Base-by-base conservation (phyloP, 345 rosid genomes). In the Clarkia xantiana region DNA sequence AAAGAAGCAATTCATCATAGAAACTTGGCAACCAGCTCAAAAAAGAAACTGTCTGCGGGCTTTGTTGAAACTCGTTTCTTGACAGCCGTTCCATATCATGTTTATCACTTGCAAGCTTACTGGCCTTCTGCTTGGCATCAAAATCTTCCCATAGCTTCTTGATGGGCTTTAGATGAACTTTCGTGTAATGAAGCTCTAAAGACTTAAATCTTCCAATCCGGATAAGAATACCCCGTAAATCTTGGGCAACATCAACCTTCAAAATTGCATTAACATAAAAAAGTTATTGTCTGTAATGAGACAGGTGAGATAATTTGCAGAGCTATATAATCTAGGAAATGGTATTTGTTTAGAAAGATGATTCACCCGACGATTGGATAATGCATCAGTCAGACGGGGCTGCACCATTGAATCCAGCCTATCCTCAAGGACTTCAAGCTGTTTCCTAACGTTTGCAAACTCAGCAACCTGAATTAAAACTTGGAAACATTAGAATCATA, bases 151-250 rank as follows among this genome's bases (percentile, higher is more conserved):
- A 91, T 14, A 86, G 80, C 73, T 78, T 78, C 72, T 71, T 84
- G 45, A 91, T 78, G 40, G 84, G 80, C 71, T 86, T 81, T 44
- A 86, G 54, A 64, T 86, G 90, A 55, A 91, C 95, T 71, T 78
- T 81, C 18, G 98, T 81, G 62, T 86, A 91, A 55, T 84, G 83
- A 67, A 69, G 54, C 72, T 91, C 96, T 17, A 91, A 68, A 62
- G 96, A 91, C 74, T 67, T 84, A 66, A 86, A 86, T 78, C 94
- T 84, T 59, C 94, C 96, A 67, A 91, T 91, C 42, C 93, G 80
- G 65, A 91, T 80, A 14, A 91, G 87, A 63, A 91, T 86, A 64
- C 81, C 85, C 5, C 98, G 81, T 69, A 91, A 75, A 73, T 91
- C 98, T 78, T 77, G 94, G 36, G 90, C 90, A 63, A 73, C 61